A percentile compares a stretch with the other conserved stretches of the same genome.
phyloP scores from a whole-genome alignment of 257 asterid species.

The Hygrophila difformis region DNA sequence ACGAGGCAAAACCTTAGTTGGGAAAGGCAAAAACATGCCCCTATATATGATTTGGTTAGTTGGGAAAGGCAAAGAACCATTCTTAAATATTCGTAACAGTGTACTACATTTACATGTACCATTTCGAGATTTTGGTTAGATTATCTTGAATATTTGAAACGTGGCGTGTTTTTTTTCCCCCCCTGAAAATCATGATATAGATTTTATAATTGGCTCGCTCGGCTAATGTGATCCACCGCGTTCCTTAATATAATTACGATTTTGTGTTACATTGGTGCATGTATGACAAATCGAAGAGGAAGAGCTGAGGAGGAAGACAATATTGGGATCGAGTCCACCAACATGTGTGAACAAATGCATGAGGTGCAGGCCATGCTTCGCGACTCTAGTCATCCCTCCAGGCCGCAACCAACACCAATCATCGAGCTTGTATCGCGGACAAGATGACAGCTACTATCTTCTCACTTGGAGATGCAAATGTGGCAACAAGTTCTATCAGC shows the following conservation, averaged over 20 bases:
- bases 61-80: too few relatives aligned
- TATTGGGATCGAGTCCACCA: constrained; percentile 69
- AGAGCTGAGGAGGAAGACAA: constrained; percentile 41
- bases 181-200: too few relatives aligned
- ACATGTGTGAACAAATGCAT: constrained; percentile 56
- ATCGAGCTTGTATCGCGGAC: constrained; percentile 18
- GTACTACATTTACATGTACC: too few relatives aligned
- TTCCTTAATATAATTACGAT: not conserved
- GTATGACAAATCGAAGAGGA: constrained; percentile 25
- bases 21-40: too few relatives aligned
- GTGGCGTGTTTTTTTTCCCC: too few relatives aligned
- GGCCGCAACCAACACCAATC: not conserved
- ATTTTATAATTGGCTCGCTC: too few relatives aligned
- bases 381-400: constrained; percentile 48
- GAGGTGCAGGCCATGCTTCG: constrained; percentile 66
- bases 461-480: constrained; percentile 76
- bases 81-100: too few relatives aligned
- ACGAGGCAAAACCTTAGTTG: too few relatives aligned
- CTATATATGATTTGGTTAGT: too few relatives aligned
- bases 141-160: too few relatives aligned
- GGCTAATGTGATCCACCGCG: too few relatives aligned
- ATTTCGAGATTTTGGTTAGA: too few relatives aligned
- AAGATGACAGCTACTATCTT: constrained; percentile 58
- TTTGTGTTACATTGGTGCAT: not conserved
- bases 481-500: constrained; percentile 49